phyloP scores from a whole-genome alignment of 2,329 filamentous ascomycete genomes.

The Cladophialophora exuberans region DNA sequence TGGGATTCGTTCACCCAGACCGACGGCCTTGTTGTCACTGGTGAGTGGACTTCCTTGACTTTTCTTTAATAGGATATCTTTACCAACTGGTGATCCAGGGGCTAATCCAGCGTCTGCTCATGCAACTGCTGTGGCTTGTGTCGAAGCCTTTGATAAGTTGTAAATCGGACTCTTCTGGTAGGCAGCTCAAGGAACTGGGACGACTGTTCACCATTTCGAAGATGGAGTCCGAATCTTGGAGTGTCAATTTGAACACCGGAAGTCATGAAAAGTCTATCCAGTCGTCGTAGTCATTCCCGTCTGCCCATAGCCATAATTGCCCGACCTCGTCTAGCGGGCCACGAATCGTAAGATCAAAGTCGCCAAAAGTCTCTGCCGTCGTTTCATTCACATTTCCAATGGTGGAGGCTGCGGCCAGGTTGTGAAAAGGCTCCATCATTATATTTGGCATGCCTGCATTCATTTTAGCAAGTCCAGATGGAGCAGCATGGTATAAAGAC shows the following conservation, averaged over 20 bases:
- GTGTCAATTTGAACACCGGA: no score
- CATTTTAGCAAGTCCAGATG: not conserved
- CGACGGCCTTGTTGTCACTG: slow-evolving; percentile 43
- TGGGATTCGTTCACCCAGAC: slow-evolving; percentile 35
- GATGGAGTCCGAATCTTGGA: no score
- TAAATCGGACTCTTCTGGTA: no score
- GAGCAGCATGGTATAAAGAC: not conserved
- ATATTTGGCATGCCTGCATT: not conserved
- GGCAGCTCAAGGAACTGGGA: no score
- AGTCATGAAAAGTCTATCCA: no score
- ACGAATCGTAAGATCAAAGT: not conserved
- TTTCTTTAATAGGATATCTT: not conserved
- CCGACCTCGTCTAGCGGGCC: slow-evolving; percentile 5
- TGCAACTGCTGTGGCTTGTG: slow-evolving; percentile 38
- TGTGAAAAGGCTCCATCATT: not conserved
- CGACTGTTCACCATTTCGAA: no score
- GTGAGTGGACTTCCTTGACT: slow-evolving; percentile 16
- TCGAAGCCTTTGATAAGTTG: slow-evolving; percentile 35
- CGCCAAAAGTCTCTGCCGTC: not conserved
- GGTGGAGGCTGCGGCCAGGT: not conserved
- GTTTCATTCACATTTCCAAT: not conserved
- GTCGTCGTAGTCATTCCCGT: not conserved
- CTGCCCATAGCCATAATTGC: slow-evolving; percentile 1
- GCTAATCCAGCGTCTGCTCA: slow-evolving; percentile 41
- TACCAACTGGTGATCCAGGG: not conserved